These are phyloP conservation scores for Aspergillus wentii DNA, from an alignment of 495 filamentous ascomycete species.

Conservation along the genomic window DNA sequence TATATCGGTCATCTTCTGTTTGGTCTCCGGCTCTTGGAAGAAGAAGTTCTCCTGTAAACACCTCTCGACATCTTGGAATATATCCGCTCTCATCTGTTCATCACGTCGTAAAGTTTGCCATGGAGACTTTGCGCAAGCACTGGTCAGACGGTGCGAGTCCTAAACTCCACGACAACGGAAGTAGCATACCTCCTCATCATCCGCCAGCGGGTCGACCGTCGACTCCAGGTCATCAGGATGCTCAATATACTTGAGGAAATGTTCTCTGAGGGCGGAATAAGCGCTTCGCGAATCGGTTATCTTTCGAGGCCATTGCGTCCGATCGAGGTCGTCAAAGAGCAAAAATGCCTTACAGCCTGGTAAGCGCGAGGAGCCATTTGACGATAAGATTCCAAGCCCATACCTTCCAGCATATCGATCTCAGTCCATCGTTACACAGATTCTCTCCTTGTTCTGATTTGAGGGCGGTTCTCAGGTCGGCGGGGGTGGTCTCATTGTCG, in stretches of 20 bases:
- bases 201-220: constrained; percentile 76
- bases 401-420: constrained; percentile 94
- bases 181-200: constrained; percentile 68
- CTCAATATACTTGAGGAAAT: constrained; percentile 74
- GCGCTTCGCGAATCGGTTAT: constrained; percentile 65
- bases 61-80: constrained; percentile 90
- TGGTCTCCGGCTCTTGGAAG: constrained; percentile 75
- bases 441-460: constrained; percentile 48
- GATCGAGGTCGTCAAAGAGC: constrained; percentile 65
- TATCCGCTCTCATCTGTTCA: constrained; percentile 79
- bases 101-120: constrained; percentile 83
- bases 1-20: constrained; percentile 79
- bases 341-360: constrained; percentile 62
- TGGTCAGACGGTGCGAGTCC: constrained; percentile 37
- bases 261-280: constrained; percentile 66
- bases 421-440: constrained; percentile 66
- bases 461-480: constrained; percentile 62
- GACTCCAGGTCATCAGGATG: constrained; percentile 75
- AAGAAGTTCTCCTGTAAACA: constrained; percentile 90
- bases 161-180: constrained; percentile 2
- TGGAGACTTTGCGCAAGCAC: constrained; percentile 61
- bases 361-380: constrained; percentile 11
- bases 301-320: constrained; percentile 61
- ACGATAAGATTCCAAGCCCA: constrained; percentile 18
- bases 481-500: constrained; percentile 52